phyloP scores from a whole-genome alignment of 2,329 filamentous ascomycete genomes.

The Hymenoscyphus salicellus region DNA sequence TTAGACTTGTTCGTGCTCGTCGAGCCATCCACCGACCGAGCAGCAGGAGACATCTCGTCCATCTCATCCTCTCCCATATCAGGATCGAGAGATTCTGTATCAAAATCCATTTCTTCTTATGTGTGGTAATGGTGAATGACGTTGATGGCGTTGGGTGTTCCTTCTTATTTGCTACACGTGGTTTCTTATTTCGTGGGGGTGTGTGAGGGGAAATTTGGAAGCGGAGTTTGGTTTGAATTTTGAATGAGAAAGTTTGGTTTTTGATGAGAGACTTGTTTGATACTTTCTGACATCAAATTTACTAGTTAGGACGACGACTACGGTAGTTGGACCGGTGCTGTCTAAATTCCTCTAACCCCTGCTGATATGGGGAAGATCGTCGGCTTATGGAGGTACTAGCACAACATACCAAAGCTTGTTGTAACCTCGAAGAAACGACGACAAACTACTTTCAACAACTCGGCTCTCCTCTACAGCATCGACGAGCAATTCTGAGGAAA shows the following conservation, averaged over 20 bases:
- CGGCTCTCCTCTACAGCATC: neutral
- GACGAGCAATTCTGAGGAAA: neutral
- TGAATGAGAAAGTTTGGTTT: neutral
- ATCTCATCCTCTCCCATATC: neutral
- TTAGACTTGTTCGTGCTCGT: slow-evolving; percentile 36
- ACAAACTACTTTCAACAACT: neutral
- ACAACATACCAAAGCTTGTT: neutral
- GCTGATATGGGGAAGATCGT: neutral
- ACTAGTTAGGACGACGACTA: neutral
- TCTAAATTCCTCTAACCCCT: neutral
- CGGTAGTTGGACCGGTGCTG: neutral
- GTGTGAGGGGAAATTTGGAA: neutral
- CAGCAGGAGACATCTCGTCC: neutral
- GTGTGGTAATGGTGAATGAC: neutral
- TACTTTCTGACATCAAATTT: neutral
- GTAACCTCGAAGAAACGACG: neutral
- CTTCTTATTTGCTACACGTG: neutral
- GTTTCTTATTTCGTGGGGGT: neutral
- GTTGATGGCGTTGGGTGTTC: neutral
- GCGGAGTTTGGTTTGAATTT: neutral
- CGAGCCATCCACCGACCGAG: neutral
- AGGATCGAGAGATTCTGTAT: neutral
- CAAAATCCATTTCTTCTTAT: neutral
- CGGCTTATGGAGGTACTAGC: neutral
- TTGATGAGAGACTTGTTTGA: neutral